Evolutionary conservation across 768 basidiomycete species (phyloP), one percentile per base, ranked within the genome.

Genomic region (Paxillus involutus): DNA sequence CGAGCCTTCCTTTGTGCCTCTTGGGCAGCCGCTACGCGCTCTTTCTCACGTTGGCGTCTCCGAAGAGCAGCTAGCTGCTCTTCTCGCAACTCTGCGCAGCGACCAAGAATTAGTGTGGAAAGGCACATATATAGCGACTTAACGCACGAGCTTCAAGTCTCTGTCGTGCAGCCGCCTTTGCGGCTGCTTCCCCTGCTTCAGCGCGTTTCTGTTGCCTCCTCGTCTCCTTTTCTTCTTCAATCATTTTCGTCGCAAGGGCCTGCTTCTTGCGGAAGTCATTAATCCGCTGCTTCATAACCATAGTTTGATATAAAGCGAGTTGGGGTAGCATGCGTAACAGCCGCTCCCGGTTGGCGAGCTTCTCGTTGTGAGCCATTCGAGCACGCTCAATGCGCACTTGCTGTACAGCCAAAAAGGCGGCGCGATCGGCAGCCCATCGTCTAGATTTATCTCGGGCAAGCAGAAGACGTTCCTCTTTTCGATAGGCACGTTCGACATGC

Each of bases 401-500:
- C 59, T 85, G 84, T 17, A 82, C 70, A 1, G 73, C 64, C 50
- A 87, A 80, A 70, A 89, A 89, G 0, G 84, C 82, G 43, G 77
- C 75, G 35, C 78, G 80, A 72, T 96, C 94, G 48, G 77, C 77
- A 47, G 77, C 78, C 67, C 94, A 91, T 67, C 97, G 94, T 9
- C 73, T 67, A 46, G 87, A 84, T 69, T 95, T 95, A 70, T 98
- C 94, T 60, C 86, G 74, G 6, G 79, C 80, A 47, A 96, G 80
- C 9, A 98, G 77, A 1, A 92, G 89, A n/a, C 85, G 81, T 69
- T 97, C 94, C 56, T 92, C 93, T 70, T 91, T 91, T 58, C 95
- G 87, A 73, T 87, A 89, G 3, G 94, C 94, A 58, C 95, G 90
- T 74, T 96, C 94, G 66, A 88, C 71, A 73, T 97, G 94, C 65